Base-by-base conservation (phyloP, 2,329 filamentous ascomycete species). In the Atkinsonella hypoxylon region DNA sequence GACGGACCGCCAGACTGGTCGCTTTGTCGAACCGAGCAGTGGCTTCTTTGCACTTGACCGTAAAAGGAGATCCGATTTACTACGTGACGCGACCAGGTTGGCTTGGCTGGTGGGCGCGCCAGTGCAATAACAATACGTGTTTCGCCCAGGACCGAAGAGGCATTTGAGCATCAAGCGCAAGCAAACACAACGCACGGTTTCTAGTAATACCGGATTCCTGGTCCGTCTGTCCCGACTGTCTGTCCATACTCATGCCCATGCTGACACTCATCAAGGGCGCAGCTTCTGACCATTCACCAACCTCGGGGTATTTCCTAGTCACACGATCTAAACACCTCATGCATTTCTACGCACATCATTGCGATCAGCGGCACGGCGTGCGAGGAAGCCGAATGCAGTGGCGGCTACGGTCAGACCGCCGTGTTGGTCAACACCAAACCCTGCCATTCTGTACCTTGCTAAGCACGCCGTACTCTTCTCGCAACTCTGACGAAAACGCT, bases 61-160 rank as follows among this genome's bases (percentile, higher is more conserved):
- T 18, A 42, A 41, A 26, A 45, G 47, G 39, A 36, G 43, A 49
- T 47, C 43, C 51, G 43, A 46, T 49, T 49, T 47, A 47, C 38
- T 39, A 20, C 31, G 18, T 36, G 42, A 46, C 26, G 47, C 41
- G 43, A 47, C 40, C 10, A 42, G 20, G 46, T 48, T 22, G 50
- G 15, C 31, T n/a, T 31, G 45, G 26, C 13, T 39, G 45, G 31
- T 8, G 4, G 32, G 20, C 45, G 17, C 11, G 12, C 2, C n/a
- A n/a, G 34, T 30, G 45, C 45, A 39, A 38, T n/a, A 41, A 17
- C 11, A 47, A 32, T 26, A 13, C 20, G 20, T 47, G 45, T 47
- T 46, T 47, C 42, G 31, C 31, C 48, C 41, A 45, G 20, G 34
- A 45, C 41, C 20, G 15, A 30, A 45, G 17, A 4, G 32, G 40